Percentiles rank a stretch among this genome's conserved stretches.
Evolutionary conservation across 345 rosid genomes (phyloP).

Genomic region (Populus alba): DNA sequence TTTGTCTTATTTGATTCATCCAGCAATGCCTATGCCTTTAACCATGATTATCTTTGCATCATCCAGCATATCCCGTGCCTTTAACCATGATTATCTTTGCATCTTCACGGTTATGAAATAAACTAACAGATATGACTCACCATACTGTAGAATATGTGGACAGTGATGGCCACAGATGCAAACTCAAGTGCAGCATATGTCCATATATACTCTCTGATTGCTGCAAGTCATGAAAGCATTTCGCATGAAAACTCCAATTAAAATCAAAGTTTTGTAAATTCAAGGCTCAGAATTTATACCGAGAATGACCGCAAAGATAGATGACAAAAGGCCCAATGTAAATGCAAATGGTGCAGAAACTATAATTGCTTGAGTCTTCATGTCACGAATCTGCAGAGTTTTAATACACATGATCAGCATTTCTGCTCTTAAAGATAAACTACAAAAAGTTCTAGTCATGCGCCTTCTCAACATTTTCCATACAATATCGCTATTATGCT

Average conservation of each 20-base stretch:
- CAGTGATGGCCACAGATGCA: conserved; percentile 60
- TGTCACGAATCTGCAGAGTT: conserved; percentile 51
- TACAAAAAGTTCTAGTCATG: background rate
- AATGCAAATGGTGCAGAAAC: conserved; percentile 86
- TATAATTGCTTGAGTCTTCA: conserved; percentile 64
- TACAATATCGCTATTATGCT: background rate
- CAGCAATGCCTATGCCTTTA: background rate
- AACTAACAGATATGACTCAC: conserved; percentile 39
- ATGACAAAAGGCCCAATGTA: conserved; percentile 64
- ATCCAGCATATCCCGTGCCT: background rate
- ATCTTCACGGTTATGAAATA: background rate
- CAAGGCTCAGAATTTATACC: conserved; percentile 49
- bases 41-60: too few species aligned
- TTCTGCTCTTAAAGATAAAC: background rate
- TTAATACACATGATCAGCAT: conserved; percentile 7
- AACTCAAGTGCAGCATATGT: conserved; percentile 89
- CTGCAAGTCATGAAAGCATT: conserved; percentile 39
- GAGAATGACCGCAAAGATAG: conserved; percentile 62
- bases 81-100: background rate
- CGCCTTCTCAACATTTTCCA: background rate
- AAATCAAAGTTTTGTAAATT: background rate
- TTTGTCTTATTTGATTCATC: background rate
- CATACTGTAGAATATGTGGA: conserved; percentile 54
- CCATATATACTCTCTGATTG: conserved; percentile 82
- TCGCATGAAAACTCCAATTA: background rate